These are phyloP conservation scores for Yamadazyma oceani DNA, from an alignment of 1,139 yeast species.

Conservation along the genomic window DNA sequence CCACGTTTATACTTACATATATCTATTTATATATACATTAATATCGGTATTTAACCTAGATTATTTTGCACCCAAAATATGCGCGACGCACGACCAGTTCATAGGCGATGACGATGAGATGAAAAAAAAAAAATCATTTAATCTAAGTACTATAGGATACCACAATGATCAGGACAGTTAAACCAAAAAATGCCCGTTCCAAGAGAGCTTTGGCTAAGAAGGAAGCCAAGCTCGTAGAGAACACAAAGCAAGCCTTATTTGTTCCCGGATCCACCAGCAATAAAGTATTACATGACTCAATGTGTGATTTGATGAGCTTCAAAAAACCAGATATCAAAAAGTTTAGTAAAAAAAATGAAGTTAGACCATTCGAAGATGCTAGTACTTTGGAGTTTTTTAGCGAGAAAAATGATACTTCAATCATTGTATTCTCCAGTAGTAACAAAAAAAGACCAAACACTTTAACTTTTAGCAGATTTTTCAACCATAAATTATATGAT, in stretches of 20 bases:
- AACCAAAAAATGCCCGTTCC: constrained; percentile 93
- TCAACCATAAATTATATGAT: constrained; percentile 86
- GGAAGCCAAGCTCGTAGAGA: constrained; percentile 87
- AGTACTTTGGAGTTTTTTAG: constrained; percentile 83
- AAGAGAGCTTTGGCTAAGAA: constrained; percentile 90
- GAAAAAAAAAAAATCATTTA: constrained; percentile 3
- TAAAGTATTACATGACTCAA: constrained; percentile 80
- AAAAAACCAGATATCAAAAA: constrained; percentile 91
- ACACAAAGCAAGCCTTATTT: constrained; percentile 85
- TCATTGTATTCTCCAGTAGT: constrained; percentile 77
- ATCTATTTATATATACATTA: too few relatives aligned
- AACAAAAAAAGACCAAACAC: constrained; percentile 95
- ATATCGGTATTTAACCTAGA: too few relatives aligned
- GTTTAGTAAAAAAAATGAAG: constrained; percentile 82
- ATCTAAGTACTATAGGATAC: background rate
- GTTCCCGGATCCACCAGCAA: constrained; percentile 86
- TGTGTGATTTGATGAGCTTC: constrained; percentile 85
- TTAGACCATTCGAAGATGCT: constrained; percentile 94
- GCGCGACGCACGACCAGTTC: background rate
- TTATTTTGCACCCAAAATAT: background rate
- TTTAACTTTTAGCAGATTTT: constrained; percentile 83
- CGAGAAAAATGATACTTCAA: constrained; percentile 89
- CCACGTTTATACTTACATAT: too few relatives aligned
- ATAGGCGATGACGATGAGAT: background rate
- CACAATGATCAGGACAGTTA: constrained; percentile 19